A percentile compares a stretch with the other conserved stretches of the same genome.
phyloP scores from a whole-genome alignment of 345 rosid species.

The Dipteronia dyeriana region DNA sequence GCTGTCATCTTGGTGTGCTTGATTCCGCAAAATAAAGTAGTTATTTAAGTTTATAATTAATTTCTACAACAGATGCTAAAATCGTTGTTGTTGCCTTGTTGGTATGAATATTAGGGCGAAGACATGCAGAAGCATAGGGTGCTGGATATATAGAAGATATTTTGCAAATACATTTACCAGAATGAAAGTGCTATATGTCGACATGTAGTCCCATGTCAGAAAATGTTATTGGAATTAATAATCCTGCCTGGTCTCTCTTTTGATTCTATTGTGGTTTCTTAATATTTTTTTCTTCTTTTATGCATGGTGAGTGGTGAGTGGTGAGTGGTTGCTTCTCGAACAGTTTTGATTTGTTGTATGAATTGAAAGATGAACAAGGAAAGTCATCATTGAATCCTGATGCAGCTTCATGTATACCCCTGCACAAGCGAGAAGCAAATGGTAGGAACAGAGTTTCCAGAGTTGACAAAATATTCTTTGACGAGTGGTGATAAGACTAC shows the following conservation, averaged over 20 bases:
- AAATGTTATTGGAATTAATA: not conserved
- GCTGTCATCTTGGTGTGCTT: not conserved
- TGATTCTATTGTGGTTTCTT: not conserved
- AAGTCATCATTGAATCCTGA: constrained; percentile 17
- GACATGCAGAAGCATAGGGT: not conserved
- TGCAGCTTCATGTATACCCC: constrained; percentile 12
- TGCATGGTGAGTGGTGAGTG: no score
- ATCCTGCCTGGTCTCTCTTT: not conserved
- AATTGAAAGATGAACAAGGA: constrained; percentile 14
- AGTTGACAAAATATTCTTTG: not conserved
- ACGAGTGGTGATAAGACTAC: constrained; percentile 1
- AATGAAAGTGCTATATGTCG: not conserved
- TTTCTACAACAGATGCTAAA: not conserved
- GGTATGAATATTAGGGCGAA: not conserved
- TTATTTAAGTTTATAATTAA: not conserved
- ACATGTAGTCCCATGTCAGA: no score
- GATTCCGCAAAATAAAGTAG: not conserved
- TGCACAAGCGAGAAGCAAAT: constrained; percentile 3
- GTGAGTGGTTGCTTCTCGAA: not conserved
- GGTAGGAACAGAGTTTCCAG: not conserved
- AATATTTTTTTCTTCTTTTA: not conserved
- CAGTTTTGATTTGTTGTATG: not conserved
- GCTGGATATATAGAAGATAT: not conserved
- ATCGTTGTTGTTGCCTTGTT: not conserved
- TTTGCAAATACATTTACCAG: constrained; percentile 1